Percentiles rank a stretch among this genome's conserved stretches.
These are phyloP conservation scores for Penicillium psychrofluorescens DNA, from an alignment of 495 filamentous ascomycete species.

Conservation along the genomic window DNA sequence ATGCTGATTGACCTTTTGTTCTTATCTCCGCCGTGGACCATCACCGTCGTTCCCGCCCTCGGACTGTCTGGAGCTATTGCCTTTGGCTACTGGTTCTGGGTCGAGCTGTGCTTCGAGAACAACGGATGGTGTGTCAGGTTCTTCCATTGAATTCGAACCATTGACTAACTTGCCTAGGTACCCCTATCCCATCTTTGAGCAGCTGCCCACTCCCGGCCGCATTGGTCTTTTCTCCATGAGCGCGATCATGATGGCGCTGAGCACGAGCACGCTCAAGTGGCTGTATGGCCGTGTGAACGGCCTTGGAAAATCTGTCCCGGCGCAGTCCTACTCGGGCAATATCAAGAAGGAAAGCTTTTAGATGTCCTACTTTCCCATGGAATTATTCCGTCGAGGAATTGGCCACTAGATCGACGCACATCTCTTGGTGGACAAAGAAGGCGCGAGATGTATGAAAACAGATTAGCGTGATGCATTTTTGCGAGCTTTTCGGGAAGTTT, in stretches of 20 bases:
- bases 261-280: slow-evolving; percentile 59
- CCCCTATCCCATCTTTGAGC: slow-evolving; percentile 76
- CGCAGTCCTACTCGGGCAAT: slow-evolving; percentile 23
- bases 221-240: slow-evolving; percentile 61
- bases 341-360: slow-evolving; percentile 23
- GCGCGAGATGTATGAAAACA: too few species aligned
- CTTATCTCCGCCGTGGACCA: slow-evolving; percentile 75
- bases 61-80: slow-evolving; percentile 57
- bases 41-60: slow-evolving; percentile 52
- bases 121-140: slow-evolving; percentile 60
- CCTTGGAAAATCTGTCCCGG: slow-evolving; percentile 18
- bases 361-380: neutral
- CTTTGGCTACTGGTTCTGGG: slow-evolving; percentile 80
- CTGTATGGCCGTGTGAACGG: slow-evolving; percentile 67
- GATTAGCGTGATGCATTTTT: too few species aligned
- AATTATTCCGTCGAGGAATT: neutral
- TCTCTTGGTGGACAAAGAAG: too few species aligned
- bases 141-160: neutral
- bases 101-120: slow-evolving; percentile 65
- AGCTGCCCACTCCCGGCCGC: slow-evolving; percentile 53
- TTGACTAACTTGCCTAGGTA: slow-evolving; percentile 45
- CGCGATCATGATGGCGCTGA: slow-evolving; percentile 63
- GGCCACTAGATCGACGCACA: too few species aligned
- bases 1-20: slow-evolving; percentile 66
- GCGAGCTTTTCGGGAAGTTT: too few species aligned